Conservation (phyloP, 2,329 filamentous ascomycete genomes). For the Hypoxylon sp. region DNA sequence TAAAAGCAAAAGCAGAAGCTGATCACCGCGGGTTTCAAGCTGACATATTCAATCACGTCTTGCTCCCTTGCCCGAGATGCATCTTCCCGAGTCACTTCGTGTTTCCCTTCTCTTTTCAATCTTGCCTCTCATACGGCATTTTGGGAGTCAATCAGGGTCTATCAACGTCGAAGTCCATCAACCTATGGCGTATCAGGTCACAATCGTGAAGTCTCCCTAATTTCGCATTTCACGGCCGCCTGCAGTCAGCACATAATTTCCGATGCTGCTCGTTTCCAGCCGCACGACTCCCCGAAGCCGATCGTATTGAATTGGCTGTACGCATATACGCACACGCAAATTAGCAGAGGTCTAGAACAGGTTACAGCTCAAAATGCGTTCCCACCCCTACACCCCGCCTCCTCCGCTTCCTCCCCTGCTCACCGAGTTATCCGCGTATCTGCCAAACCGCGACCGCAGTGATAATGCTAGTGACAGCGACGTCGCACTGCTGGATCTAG, state of each 20-base stretch:
- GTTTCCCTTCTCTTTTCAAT: constrained; percentile 1
- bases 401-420: constrained; percentile 51
- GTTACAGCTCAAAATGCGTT: constrained; percentile 42
- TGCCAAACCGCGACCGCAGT: constrained; percentile 44
- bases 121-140: background rate
- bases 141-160: background rate
- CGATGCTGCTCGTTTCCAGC: constrained; percentile 16
- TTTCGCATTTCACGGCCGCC: constrained; percentile 15
- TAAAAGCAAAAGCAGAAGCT: constrained; percentile 17
- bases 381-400: constrained; percentile 51
- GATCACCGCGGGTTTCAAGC: constrained; percentile 4
- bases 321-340: background rate
- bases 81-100: constrained; percentile 14
- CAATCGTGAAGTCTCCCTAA: constrained; percentile 18
- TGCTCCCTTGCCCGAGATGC: constrained; percentile 22
- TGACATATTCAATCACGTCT: constrained; percentile 12
- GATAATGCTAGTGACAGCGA: constrained; percentile 38
- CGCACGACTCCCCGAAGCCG: constrained; percentile 1
- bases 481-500: constrained; percentile 47
- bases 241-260: constrained; percentile 4
- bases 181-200: constrained; percentile 8
- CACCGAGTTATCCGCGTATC: constrained; percentile 42
- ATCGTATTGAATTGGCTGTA: constrained; percentile 2
- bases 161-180: background rate
- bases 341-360: background rate